phyloP scores from a whole-genome alignment of 1,139 yeast species.

The Pichia inconspicua region DNA sequence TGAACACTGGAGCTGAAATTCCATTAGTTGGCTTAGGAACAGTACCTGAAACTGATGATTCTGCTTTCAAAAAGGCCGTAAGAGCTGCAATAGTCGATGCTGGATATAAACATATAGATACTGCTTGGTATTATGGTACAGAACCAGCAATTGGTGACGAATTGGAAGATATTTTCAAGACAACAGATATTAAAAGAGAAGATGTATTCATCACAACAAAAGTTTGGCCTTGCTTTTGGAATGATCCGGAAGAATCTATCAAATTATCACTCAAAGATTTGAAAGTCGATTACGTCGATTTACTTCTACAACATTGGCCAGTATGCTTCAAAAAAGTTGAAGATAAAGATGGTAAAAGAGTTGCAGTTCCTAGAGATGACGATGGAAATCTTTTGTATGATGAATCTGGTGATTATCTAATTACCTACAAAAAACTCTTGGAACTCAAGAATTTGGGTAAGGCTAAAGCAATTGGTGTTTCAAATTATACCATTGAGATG shows the following conservation, averaged over 20 bases:
- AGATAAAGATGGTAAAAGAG: constrained; percentile 14
- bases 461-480: constrained; percentile 52
- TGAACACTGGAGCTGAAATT: constrained; percentile 53
- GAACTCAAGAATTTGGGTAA: constrained; percentile 32
- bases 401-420: constrained; percentile 33
- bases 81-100: constrained; percentile 53
- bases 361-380: constrained; percentile 15
- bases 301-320: constrained; percentile 47
- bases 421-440: constrained; percentile 41
- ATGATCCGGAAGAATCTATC: constrained; percentile 21
- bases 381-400: constrained; percentile 15
- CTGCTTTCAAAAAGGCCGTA: constrained; percentile 50
- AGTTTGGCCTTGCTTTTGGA: constrained; percentile 41
- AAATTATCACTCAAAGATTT: constrained; percentile 28
- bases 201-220: constrained; percentile 77
- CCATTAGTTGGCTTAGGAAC: constrained; percentile 76
- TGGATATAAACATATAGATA: constrained; percentile 74
- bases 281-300: constrained; percentile 41
- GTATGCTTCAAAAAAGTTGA: constrained; percentile 20
- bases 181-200: constrained; percentile 37
- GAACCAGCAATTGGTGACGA: constrained; percentile 63
- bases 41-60: constrained; percentile 51
- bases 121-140: constrained; percentile 62
- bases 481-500: constrained; percentile 44
- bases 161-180: constrained; percentile 54